Base-by-base conservation (phyloP, 352 stramenopile species). In the Phytophthora capsici region DNA sequence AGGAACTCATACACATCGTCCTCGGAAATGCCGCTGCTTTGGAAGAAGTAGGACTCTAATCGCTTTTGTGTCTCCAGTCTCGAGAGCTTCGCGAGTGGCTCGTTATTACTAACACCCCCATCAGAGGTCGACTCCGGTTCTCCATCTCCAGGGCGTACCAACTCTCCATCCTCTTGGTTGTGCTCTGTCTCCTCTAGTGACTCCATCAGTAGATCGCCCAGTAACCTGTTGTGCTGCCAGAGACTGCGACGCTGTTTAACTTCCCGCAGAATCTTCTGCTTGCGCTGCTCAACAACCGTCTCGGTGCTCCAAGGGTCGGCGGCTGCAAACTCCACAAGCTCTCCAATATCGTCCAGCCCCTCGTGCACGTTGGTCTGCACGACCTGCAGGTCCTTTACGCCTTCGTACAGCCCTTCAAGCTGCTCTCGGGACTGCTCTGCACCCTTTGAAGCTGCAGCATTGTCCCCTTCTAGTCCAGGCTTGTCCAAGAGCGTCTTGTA, bases 141-240 rank as follows among this genome's bases (percentile, higher is more conserved):
- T 4, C 41, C 38, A 1, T 45, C 50, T 16, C 67, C 52, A 2
- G 43, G 34, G n/a, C 43, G n/a, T 0, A 63, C 40, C 9, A 68
- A 26, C 32, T 75, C 44, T 36, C 45, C 38, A 5, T 72, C 53
- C 3, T 66, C 52, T 37, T 71, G 52, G 10, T 69, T 46, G 28
- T 62, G 50, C 25, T 80, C 73, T 1, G 64, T 71, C 40, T 80
- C 69, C 30, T 73, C 56, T 6, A 86, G 56, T 7, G 66, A 72
- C 44, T 80, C 69, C 40, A 79, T 60, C 26, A 86, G 51, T 49
- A 86, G 22, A 16, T 67, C 63, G 0, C 77, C 75, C n/a, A 86
- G 53, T 36, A 86, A 45, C 46, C 84, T 84, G 57, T 86, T 84
- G 67, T 86, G 75, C 13, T 75, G 66, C 78, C 78, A 86, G 48